Evolutionary conservation across 805 yeast species (phyloP).

Genomic region (Jamesozyma piceae): DNA sequence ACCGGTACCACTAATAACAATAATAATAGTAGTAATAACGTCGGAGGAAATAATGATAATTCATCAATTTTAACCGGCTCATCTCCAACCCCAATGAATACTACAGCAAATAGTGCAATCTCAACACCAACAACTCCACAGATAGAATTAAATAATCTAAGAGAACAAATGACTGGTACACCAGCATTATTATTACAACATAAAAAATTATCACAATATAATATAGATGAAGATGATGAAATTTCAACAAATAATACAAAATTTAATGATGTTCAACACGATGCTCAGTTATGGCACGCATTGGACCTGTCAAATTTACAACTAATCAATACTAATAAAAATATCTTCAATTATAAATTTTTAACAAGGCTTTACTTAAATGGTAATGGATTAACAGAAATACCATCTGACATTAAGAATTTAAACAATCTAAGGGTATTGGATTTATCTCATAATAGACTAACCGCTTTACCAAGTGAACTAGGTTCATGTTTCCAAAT

Average conservation of each 20-base stretch:
- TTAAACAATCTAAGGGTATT: constrained; percentile 69
- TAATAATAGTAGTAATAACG: background rate
- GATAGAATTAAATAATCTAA: constrained; percentile 20
- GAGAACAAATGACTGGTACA: constrained; percentile 18
- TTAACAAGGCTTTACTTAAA: constrained; percentile 78
- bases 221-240: constrained; percentile 49
- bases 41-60: constrained; percentile 1
- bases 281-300: constrained; percentile 88
- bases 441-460: constrained; percentile 72
- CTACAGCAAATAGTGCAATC: constrained; percentile 18
- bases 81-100: constrained; percentile 11
- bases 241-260: constrained; percentile 19
- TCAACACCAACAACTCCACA: constrained; percentile 30
- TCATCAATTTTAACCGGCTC: constrained; percentile 6
- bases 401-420: constrained; percentile 62
- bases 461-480: constrained; percentile 70
- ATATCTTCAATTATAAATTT: constrained; percentile 71
- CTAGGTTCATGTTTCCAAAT: constrained; percentile 74
- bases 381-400: constrained; percentile 62
- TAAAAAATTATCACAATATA: constrained; percentile 34
- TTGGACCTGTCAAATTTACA: constrained; percentile 89
- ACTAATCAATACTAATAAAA: constrained; percentile 56
- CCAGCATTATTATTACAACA: constrained; percentile 30
- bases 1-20: constrained; percentile 1
- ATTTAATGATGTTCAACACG: constrained; percentile 22